Percentiles rank a stretch among this genome's conserved stretches.
phyloP scores from a whole-genome alignment of 140 eudicot species.

The Bidens hawaiensis region DNA sequence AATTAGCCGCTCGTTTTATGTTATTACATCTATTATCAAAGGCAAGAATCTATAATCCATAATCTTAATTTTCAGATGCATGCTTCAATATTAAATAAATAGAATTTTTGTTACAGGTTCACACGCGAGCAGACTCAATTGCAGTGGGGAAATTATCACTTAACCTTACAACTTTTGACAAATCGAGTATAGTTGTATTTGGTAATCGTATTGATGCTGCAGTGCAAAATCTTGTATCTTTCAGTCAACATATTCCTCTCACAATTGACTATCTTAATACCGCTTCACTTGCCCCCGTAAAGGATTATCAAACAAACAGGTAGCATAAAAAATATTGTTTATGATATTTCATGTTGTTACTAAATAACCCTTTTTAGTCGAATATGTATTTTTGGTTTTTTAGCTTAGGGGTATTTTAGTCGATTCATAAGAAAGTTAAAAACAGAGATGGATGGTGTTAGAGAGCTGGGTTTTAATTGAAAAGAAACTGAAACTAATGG shows the following conservation, averaged over 20 bases:
- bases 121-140: conserved; percentile 54
- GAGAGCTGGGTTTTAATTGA: no score
- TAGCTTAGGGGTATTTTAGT: no score
- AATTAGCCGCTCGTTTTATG: conserved; percentile 74
- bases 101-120: conserved; percentile 48
- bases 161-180: conserved; percentile 65
- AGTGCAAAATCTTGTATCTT: conserved; percentile 62
- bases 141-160: conserved; percentile 86
- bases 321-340: conserved; percentile 14
- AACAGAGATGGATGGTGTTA: no score
- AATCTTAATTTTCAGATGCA: not conserved
- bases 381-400: no score
- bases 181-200: conserved; percentile 56
- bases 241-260: conserved; percentile 53
- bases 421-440: no score
- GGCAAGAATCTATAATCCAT: conserved; percentile 31
- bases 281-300: conserved; percentile 60
- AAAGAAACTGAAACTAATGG: no score
- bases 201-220: conserved; percentile 48
- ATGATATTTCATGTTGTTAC: not conserved
- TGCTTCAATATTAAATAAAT: not conserved
- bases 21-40: conserved; percentile 80
- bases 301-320: conserved; percentile 86
- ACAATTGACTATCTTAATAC: conserved; percentile 66
- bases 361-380: not conserved